Conservation (phyloP, 768 basidiomycete genomes). For the Pulveroboletus sp. region DNA sequence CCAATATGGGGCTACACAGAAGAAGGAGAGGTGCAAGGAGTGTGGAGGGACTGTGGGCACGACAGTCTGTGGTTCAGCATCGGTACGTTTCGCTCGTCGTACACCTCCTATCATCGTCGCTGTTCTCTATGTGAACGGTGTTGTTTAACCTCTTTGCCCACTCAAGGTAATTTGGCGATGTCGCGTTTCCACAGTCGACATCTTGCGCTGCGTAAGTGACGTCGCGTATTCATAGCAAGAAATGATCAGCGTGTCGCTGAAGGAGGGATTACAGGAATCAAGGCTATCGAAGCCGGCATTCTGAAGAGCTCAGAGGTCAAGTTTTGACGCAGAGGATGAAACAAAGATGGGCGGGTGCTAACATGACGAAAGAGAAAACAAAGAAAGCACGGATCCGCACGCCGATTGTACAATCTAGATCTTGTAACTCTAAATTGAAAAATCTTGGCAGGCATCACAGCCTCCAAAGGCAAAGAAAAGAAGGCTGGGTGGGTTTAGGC, state of each 20-base stretch:
- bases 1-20: constrained; percentile 57
- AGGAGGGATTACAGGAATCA: constrained; percentile 20
- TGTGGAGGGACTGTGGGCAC: constrained; percentile 30
- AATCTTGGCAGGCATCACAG: too few species aligned
- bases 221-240: not conserved
- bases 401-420: not conserved
- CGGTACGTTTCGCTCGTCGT: constrained; percentile 14
- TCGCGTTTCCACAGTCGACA: constrained; percentile 30
- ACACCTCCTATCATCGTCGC: not conserved
- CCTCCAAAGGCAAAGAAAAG: too few species aligned
- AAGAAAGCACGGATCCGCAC: not conserved
- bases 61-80: constrained; percentile 33
- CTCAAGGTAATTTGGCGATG: constrained; percentile 20
- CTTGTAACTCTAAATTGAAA: not conserved
- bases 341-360: not conserved
- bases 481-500: not conserved
- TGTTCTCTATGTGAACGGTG: too few species aligned
- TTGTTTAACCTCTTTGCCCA: too few species aligned
- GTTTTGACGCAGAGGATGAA: constrained; percentile 10
- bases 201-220: constrained; percentile 27
- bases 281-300: constrained; percentile 27
- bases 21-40: constrained; percentile 55
- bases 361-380: not conserved
- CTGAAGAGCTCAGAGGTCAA: constrained; percentile 17
- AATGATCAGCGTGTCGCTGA: not conserved